Evolutionary conservation across 2,329 filamentous ascomycete genomes (phyloP).

Genomic region (Trichoderma sp.): DNA sequence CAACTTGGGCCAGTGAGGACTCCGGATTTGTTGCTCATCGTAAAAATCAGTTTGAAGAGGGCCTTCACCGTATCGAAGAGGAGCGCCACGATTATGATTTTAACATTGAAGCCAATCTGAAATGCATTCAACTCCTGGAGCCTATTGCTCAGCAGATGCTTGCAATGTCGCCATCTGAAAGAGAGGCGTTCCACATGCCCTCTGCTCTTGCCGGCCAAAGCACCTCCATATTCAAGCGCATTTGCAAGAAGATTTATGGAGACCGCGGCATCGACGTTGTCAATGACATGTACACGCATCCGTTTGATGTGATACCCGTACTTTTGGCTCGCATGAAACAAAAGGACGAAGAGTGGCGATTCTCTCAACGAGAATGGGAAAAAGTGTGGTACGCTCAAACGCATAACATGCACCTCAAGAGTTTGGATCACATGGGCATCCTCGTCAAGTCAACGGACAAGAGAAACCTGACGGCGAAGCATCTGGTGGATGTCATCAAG

Average conservation of each 20-base stretch:
- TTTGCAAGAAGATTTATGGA: constrained; percentile 97
- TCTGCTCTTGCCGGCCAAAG: constrained; percentile 86
- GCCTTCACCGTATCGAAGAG: constrained; percentile 93
- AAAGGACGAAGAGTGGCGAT: constrained; percentile 97
- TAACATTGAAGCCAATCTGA: constrained; percentile 92
- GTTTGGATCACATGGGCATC: constrained; percentile 94
- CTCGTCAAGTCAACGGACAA: constrained; percentile 88
- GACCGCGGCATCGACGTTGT: constrained; percentile 85
- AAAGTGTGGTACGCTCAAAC: constrained; percentile 98
- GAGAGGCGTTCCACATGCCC: constrained; percentile 75
- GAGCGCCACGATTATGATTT: constrained; percentile 98
- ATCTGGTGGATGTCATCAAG: constrained; percentile 86
- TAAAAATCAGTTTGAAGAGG: constrained; percentile 94
- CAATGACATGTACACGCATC: constrained; percentile 79
- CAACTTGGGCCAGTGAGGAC: constrained; percentile 98
- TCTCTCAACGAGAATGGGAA: constrained; percentile 96
- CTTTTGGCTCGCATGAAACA: constrained; percentile 88
- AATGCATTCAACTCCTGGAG: constrained; percentile 94
- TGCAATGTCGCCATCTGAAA: constrained; percentile 72
- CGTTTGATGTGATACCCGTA: constrained; percentile 85
- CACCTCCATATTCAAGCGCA: constrained; percentile 93
- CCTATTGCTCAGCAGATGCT: constrained; percentile 90
- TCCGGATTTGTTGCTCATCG: constrained; percentile 96
- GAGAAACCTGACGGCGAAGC: constrained; percentile 85
- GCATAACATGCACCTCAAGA: constrained; percentile 91